These are phyloP conservation scores for Prunus padus DNA, from an alignment of 306 rosid species.

Conservation along the genomic window DNA sequence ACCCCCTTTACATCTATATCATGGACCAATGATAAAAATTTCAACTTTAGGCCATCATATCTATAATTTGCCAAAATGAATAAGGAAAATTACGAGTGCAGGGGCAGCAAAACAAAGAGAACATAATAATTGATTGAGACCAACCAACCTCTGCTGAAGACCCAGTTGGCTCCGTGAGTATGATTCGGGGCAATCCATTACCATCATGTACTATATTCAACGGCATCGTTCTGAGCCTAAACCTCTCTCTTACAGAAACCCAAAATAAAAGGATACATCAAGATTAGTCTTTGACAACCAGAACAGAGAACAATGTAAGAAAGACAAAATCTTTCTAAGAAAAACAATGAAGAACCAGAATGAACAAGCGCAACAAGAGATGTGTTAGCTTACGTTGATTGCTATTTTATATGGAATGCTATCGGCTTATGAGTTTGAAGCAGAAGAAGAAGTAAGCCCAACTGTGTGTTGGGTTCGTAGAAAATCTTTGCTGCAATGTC, in stretches of 20 bases:
- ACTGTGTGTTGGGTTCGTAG: conserved; percentile 9
- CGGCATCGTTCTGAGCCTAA: conserved; percentile 48
- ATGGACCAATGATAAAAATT: neutral
- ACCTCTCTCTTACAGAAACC: conserved; percentile 19
- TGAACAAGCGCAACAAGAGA: neutral
- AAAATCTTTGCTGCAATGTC: conserved; percentile 13
- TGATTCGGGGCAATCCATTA: conserved; percentile 52
- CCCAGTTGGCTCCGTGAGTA: conserved; percentile 61
- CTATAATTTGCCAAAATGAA: neutral
- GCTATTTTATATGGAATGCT: neutral
- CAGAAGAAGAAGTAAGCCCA: conserved; percentile 3
- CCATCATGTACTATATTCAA: conserved; percentile 44
- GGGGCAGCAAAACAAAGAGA: neutral
- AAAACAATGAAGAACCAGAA: neutral
- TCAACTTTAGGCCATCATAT: neutral
- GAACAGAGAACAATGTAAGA: neutral
- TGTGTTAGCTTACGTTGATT: conserved; percentile 23
- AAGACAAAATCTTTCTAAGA: neutral
- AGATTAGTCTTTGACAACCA: neutral
- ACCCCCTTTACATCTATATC: neutral
- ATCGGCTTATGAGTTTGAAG: conserved; percentile 20
- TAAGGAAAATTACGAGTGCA: too few relatives aligned
- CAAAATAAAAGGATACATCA: neutral
- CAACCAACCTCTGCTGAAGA: conserved; percentile 66
- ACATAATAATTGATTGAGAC: neutral